Percentiles rank a stretch among this genome's conserved stretches.
phyloP scores from a whole-genome alignment of 257 asterid species.

The Marsdenia floribunda region DNA sequence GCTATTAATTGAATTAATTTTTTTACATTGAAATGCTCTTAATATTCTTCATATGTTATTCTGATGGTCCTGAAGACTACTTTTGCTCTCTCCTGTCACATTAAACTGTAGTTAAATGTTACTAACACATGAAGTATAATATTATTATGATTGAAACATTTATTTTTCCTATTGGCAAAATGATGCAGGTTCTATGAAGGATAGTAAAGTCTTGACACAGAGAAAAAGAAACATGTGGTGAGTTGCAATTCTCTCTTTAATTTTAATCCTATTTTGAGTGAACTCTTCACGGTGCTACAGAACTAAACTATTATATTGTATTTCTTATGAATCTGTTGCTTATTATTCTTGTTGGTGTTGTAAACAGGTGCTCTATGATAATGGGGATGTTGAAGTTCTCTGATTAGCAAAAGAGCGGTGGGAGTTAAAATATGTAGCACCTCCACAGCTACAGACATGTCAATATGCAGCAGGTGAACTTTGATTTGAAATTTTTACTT shows the following conservation, averaged over 20 bases:
- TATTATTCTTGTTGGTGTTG: no score
- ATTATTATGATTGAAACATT: no score
- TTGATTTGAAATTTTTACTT: no score
- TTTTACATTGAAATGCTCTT: background rate
- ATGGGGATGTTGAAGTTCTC: no score
- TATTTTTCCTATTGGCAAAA: slow-evolving; percentile 2
- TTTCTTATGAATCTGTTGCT: background rate
- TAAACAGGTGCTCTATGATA: no score
- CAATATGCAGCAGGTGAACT: no score
- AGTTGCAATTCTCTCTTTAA: slow-evolving; percentile 23
- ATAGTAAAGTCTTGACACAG: slow-evolving; percentile 78
- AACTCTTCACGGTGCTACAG: slow-evolving; percentile 1
- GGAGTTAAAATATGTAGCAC: no score
- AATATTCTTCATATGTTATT: background rate
- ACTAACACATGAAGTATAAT: background rate
- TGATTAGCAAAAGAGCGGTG: no score
- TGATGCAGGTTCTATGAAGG: slow-evolving; percentile 81
- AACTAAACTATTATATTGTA: background rate
- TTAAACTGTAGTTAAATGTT: background rate
- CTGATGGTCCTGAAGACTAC: background rate
- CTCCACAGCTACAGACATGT: no score
- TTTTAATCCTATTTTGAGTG: slow-evolving; percentile 7
- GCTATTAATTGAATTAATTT: background rate
- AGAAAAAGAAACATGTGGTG: slow-evolving; percentile 93
- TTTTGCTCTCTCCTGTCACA: background rate